Base-by-base conservation (phyloP, 2,329 filamentous ascomycete genomes). In the Apiospora koreana region DNA sequence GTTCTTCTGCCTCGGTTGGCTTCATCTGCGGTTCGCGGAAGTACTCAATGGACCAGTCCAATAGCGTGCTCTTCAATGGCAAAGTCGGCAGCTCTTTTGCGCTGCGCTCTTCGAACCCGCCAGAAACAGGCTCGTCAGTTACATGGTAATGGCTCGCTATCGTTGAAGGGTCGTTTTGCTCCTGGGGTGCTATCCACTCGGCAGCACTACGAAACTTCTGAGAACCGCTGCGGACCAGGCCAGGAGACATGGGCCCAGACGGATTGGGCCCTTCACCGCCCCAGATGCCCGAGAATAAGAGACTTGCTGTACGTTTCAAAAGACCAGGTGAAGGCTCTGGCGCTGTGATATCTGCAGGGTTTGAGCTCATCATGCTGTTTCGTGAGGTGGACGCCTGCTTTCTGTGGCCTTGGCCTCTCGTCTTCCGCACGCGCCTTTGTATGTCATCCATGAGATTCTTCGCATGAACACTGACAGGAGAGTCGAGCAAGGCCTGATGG, bases 1-100 rank as follows among this genome's bases (percentile, higher is more conserved):
- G 96, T 78, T 99, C 96, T 76, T 99, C 96, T 31, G 95, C 93
- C 79, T 99, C 96, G 70, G 93, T 95, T 3, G 94, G 92, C 79
- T 96, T 97, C 96, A 99, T 98, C 81, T 99, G 96, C 42, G 96
- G 96, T 80, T 98, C 95, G 41, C 95, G 93, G 86, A 98, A 99
- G 80, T 99, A 98, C 80, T 95, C 95, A 62, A 96, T 94, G 4
- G 95, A 97, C 95, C 95, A 99, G 73, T 97, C 94, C 73, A 97
- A 86, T 80, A 98, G 97, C 10, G 88, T 91, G 79, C 94, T 97
- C 71, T 88, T 88, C 23, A 99, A 81, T 1, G 96, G 96, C 38
- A 98, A 87, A 16, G 80, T 81, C 1, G 93, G 92, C 12, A 84
- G 75, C 68, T 89, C 84, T 0, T 86, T 84, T 41, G 89, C 79